Percentiles rank a stretch among this genome's conserved stretches.
Conservation (phyloP, 2,329 filamentous ascomycete species). For the Ophioceras dolichostomum region DNA sequence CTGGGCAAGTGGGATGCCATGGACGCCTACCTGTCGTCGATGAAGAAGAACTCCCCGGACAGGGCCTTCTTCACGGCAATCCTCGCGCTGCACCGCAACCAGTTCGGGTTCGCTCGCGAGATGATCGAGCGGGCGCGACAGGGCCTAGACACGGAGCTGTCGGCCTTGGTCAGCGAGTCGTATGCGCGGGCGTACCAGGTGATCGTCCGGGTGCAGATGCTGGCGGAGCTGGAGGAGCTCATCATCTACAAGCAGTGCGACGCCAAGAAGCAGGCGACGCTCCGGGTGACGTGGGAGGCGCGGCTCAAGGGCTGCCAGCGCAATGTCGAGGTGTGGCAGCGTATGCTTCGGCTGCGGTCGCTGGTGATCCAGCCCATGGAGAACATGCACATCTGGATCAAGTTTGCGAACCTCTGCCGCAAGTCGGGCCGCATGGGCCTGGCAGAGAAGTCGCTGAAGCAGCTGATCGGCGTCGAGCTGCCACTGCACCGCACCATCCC, state of each 20-base stretch:
- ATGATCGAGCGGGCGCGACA: conserved; percentile 90
- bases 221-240: conserved; percentile 95
- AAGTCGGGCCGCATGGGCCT: conserved; percentile 92
- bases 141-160: conserved; percentile 88
- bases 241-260: conserved; percentile 96
- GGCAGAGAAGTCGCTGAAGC: conserved; percentile 88
- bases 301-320: conserved; percentile 89
- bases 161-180: conserved; percentile 91
- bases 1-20: conserved; percentile 95
- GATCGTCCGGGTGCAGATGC: conserved; percentile 97
- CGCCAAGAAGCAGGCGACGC: conserved; percentile 74
- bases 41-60: conserved; percentile 89
- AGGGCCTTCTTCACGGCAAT: conserved; percentile 97
- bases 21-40: conserved; percentile 91
- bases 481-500: conserved; percentile 49
- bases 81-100: conserved; percentile 84
- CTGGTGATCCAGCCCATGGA: conserved; percentile 85
- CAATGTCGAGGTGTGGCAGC: conserved; percentile 96
- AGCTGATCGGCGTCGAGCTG: conserved; percentile 65
- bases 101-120: conserved; percentile 79
- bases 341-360: conserved; percentile 89
- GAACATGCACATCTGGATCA: conserved; percentile 99
- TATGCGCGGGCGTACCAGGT: conserved; percentile 96
- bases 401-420: conserved; percentile 94
- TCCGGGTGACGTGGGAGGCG: conserved; percentile 92